Evolutionary conservation across 2,329 filamentous ascomycete species (phyloP).

Genomic region (Metarhizium robertsii): DNA sequence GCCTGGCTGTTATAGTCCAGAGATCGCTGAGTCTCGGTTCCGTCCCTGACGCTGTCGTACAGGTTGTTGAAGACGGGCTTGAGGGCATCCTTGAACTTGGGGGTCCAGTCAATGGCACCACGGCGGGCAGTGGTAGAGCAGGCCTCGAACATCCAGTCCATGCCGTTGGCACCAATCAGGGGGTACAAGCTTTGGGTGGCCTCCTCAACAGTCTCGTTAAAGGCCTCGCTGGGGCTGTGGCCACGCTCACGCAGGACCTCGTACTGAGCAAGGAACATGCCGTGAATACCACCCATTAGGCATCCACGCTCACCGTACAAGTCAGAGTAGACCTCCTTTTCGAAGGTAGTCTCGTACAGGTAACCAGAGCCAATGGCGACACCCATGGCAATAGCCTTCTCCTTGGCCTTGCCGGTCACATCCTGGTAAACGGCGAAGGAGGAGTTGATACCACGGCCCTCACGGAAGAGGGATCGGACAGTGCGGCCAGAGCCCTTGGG

Average conservation of each 20-base stretch:
- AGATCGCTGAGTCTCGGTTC: slow-evolving; percentile 89
- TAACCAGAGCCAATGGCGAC: slow-evolving; percentile 96
- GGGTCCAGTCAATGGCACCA: slow-evolving; percentile 98
- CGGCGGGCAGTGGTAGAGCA: slow-evolving; percentile 98
- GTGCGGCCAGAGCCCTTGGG: slow-evolving; percentile 99
- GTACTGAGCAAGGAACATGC: slow-evolving; percentile 99
- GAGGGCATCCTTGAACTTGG: slow-evolving; percentile 92
- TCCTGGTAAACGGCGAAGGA: slow-evolving; percentile 98
- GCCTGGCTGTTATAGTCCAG: slow-evolving; percentile 94
- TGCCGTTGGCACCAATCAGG: slow-evolving; percentile 91
- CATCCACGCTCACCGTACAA: slow-evolving; percentile 99
- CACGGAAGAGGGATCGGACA: slow-evolving; percentile 96
- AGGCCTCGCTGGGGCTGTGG: slow-evolving; percentile 95
- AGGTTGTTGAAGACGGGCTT: slow-evolving; percentile 98
- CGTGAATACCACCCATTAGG: slow-evolving; percentile 99
- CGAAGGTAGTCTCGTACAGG: slow-evolving; percentile 99
- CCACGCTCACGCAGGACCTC: slow-evolving; percentile 98
- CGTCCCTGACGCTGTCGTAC: slow-evolving; percentile 86
- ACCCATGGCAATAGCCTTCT: slow-evolving; percentile 94
- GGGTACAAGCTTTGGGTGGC: slow-evolving; percentile 97
- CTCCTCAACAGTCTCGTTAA: slow-evolving; percentile 99
- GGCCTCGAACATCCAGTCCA: slow-evolving; percentile 99
- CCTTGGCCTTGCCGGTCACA: slow-evolving; percentile 93
- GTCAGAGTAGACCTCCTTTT: slow-evolving; percentile 99
- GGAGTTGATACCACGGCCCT: slow-evolving; percentile 99